A percentile compares a stretch with the other conserved stretches of the same genome.
Evolutionary conservation across 2,329 filamentous ascomycete species (phyloP).

Genomic region (Trichoderma sp.): DNA sequence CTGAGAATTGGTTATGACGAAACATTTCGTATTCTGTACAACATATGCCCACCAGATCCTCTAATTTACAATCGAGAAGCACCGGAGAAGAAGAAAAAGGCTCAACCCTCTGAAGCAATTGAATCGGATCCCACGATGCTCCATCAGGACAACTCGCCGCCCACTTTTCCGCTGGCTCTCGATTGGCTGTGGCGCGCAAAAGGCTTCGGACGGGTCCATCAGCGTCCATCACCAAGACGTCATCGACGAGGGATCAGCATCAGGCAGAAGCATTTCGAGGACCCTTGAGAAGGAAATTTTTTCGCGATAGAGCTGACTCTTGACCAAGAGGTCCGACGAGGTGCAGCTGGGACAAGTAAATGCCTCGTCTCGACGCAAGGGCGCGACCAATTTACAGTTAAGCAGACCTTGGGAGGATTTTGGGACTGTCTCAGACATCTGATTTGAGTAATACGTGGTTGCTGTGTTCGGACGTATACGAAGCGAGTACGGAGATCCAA

Average conservation of each 20-base stretch:
- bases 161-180: slow-evolving; percentile 1
- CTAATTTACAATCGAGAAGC: background rate
- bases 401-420: background rate
- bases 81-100: background rate
- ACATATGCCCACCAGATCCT: background rate
- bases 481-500: background rate
- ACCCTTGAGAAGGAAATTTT: background rate
- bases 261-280: slow-evolving; percentile 18
- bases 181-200: slow-evolving; percentile 2
- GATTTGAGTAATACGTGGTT: background rate
- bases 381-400: background rate
- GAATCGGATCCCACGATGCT: slow-evolving; percentile 8
- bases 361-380: slow-evolving; percentile 8
- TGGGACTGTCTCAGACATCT: background rate
- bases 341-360: background rate
- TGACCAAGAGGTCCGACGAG: background rate
- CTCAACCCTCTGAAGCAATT: background rate
- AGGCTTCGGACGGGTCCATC: slow-evolving; percentile 10
- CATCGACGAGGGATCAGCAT: slow-evolving; percentile 15
- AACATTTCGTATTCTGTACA: background rate
- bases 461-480: background rate
- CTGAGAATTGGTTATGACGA: background rate
- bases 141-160: background rate
- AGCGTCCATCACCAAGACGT: slow-evolving; percentile 16
- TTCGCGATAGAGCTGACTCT: background rate